phyloP scores from a whole-genome alignment of 2,329 filamentous ascomycete genomes.

The Venturia pyrina region DNA sequence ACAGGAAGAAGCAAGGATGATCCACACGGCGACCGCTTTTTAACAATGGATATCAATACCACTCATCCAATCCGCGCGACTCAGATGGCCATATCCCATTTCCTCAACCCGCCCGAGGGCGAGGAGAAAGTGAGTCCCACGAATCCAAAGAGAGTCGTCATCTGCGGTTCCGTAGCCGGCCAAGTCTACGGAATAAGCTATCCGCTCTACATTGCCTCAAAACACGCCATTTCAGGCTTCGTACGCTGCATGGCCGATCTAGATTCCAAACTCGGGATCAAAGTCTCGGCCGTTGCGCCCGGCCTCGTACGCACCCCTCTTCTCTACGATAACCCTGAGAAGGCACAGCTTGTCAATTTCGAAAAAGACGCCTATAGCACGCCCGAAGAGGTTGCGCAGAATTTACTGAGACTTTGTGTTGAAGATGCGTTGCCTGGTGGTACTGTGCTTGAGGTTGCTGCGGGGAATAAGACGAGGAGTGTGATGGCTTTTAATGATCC shows the following conservation, averaged over 20 bases:
- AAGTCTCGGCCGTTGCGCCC: slow-evolving; percentile 50
- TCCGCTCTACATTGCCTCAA: slow-evolving; percentile 35
- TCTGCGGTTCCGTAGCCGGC: slow-evolving; percentile 35
- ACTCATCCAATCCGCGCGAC: slow-evolving; percentile 38
- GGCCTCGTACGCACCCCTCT: slow-evolving; percentile 52
- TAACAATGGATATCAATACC: slow-evolving; percentile 35
- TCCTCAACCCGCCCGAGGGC: slow-evolving; percentile 26
- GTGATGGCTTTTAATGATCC: slow-evolving; percentile 10
- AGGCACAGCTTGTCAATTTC: slow-evolving; percentile 41
- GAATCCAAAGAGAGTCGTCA: slow-evolving; percentile 37
- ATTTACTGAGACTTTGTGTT: slow-evolving; percentile 1
- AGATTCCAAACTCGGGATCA: slow-evolving; percentile 40
- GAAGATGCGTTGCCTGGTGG: slow-evolving; percentile 8
- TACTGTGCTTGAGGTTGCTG: slow-evolving; percentile 11
- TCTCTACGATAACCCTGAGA: slow-evolving; percentile 53
- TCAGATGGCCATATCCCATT: slow-evolving; percentile 36
- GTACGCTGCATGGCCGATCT: slow-evolving; percentile 41
- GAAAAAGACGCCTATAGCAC: slow-evolving; percentile 45
- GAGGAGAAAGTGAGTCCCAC: slow-evolving; percentile 23
- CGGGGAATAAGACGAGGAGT: not conserved
- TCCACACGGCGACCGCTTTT: slow-evolving; percentile 21
- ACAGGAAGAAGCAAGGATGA: slow-evolving; percentile 24
- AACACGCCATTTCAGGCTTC: slow-evolving; percentile 37
- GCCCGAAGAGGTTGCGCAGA: slow-evolving; percentile 33
- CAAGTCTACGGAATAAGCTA: slow-evolving; percentile 28